Conservation (phyloP, 208 protist genomes). For the Crithidia thermophila region DNA sequence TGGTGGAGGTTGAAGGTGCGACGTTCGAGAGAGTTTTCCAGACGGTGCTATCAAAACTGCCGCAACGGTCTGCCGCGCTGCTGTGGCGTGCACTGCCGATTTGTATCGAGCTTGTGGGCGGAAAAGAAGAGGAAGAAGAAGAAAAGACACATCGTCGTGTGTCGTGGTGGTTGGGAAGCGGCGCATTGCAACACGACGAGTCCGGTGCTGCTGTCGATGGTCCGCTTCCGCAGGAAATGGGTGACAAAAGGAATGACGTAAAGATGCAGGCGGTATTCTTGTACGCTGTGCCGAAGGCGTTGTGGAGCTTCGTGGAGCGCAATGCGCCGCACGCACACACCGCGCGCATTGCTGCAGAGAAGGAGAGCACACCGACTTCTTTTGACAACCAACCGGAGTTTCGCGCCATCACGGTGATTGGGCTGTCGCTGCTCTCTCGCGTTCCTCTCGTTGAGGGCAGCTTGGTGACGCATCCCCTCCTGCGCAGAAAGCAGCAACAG, state of each 20-base stretch:
- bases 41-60: neutral
- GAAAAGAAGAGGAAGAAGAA: neutral
- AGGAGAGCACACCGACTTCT: too few species aligned
- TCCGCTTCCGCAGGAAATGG: too few species aligned
- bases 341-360: too few species aligned
- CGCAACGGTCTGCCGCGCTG: neutral
- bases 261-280: too few species aligned
- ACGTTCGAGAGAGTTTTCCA: neutral
- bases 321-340: too few species aligned
- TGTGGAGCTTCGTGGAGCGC: too few species aligned
- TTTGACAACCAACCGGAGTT: neutral
- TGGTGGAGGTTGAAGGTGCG: neutral
- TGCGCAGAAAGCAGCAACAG: slow-evolving; percentile 8
- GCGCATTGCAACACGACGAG: too few species aligned
- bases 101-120: neutral
- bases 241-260: too few species aligned
- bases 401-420: neutral
- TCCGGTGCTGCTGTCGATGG: too few species aligned
- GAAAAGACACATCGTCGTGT: too few species aligned
- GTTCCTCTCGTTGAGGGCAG: slow-evolving; percentile 1
- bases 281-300: too few species aligned
- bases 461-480: slow-evolving; percentile 17
- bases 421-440: slow-evolving; percentile 13
- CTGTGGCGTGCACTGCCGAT: slow-evolving; percentile 7
- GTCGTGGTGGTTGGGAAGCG: too few species aligned